Evolutionary conservation across 306 rosid genomes (phyloP).

Genomic region (Lotus japonicus): DNA sequence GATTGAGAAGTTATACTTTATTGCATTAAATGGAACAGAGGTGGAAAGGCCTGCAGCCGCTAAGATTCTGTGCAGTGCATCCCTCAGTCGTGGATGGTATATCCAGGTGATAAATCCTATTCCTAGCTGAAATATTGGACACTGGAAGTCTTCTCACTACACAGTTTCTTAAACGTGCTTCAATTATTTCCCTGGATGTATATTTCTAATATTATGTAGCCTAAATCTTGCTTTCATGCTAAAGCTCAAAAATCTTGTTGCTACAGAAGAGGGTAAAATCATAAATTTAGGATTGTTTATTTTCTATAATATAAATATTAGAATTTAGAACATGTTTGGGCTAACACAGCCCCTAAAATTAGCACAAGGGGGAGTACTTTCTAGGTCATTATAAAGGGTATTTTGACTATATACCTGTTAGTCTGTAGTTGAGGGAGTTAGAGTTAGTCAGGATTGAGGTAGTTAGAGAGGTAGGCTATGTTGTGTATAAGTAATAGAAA

Average conservation of each 20-base stretch:
- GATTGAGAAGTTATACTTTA: constrained; percentile 65
- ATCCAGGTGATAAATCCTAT: constrained; percentile 54
- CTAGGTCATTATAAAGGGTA: constrained; percentile 6
- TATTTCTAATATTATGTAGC: neutral
- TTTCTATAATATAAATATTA: constrained; percentile 2
- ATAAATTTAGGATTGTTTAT: neutral
- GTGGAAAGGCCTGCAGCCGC: constrained; percentile 67
- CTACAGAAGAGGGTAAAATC: neutral
- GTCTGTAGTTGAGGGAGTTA: neutral
- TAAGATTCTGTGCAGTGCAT: constrained; percentile 75
- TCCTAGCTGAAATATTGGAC: constrained; percentile 16
- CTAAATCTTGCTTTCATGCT: neutral
- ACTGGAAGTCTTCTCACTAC: constrained; percentile 1
- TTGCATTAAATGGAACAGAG: constrained; percentile 65
- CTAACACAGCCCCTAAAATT: neutral
- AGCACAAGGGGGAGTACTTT: neutral
- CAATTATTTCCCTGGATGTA: constrained; percentile 11
- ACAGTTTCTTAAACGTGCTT: constrained; percentile 8
- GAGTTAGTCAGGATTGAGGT: neutral
- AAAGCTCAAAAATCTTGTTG: constrained; percentile 1
- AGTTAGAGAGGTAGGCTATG: neutral
- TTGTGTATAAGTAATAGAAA: neutral
- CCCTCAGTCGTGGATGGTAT: constrained; percentile 75
- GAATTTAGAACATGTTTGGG: neutral
- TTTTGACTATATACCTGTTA: neutral